Conservation (phyloP, 2,329 filamentous ascomycete genomes). For the Hypoxylon sp. region DNA sequence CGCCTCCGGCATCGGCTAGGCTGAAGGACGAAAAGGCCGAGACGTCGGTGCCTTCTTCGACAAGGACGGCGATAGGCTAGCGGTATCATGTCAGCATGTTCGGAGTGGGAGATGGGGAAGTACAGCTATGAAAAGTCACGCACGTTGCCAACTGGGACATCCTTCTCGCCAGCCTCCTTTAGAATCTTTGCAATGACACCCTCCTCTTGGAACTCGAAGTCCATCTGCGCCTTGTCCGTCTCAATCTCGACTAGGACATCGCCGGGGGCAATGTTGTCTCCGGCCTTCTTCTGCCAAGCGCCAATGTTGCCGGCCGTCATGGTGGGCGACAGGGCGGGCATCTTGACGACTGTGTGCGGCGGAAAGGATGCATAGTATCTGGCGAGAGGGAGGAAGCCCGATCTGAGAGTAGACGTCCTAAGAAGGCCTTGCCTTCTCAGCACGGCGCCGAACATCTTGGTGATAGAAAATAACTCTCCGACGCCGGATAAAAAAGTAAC, state of each 20-base stretch:
- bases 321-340: slow-evolving; percentile 97
- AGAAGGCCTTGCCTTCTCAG: slow-evolving; percentile 69
- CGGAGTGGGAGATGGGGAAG: slow-evolving; percentile 23
- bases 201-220: slow-evolving; percentile 99
- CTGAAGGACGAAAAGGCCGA: slow-evolving; percentile 89
- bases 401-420: slow-evolving; percentile 58
- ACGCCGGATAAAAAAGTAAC: slow-evolving; percentile 18
- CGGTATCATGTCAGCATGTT: slow-evolving; percentile 21
- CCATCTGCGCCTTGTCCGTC: slow-evolving; percentile 99
- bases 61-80: slow-evolving; percentile 93
- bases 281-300: slow-evolving; percentile 95
- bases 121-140: slow-evolving; percentile 51
- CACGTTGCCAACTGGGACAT: slow-evolving; percentile 93
- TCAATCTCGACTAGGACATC: slow-evolving; percentile 98
- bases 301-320: slow-evolving; percentile 98
- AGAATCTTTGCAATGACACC: slow-evolving; percentile 94
- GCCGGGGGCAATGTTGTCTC: slow-evolving; percentile 85
- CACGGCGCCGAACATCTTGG: slow-evolving; percentile 68
- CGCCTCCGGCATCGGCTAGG: slow-evolving; percentile 88
- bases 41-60: slow-evolving; percentile 90
- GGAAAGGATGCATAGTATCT: slow-evolving; percentile 85
- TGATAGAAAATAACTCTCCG: slow-evolving; percentile 34
- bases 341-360: slow-evolving; percentile 92
- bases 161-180: slow-evolving; percentile 92
- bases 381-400: slow-evolving; percentile 62